Percentiles rank a stretch among this genome's conserved stretches.
Conservation (phyloP, 306 rosid genomes). For the Potentilla sterilis region DNA sequence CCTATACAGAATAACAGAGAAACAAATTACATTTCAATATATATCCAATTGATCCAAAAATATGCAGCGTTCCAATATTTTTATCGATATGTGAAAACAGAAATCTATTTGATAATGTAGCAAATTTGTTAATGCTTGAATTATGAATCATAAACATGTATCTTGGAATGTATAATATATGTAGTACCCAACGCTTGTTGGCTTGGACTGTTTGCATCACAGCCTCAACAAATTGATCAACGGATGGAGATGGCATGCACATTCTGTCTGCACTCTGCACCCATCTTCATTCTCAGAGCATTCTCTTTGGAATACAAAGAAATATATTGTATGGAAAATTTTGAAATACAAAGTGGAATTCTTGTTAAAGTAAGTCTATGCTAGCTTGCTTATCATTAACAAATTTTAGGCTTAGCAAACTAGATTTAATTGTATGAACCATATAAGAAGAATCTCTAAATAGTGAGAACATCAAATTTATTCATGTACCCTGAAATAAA, state of each 20-base stretch:
- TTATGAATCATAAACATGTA: not conserved
- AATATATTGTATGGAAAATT: not conserved
- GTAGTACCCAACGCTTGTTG: constrained; percentile 60
- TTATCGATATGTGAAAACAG: not conserved
- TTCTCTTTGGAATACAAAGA: constrained; percentile 47
- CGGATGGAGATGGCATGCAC: constrained; percentile 63
- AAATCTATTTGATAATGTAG: not conserved
- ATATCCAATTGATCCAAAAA: not conserved
- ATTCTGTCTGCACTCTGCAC: constrained; percentile 46
- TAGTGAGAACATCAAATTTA: no score
- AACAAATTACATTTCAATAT: not conserved
- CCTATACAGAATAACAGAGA: constrained; percentile 19
- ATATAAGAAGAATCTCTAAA: no score
- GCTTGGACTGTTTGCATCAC: constrained; percentile 54
- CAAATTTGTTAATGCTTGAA: not conserved
- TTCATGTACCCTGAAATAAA: no score
- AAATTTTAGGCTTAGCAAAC: no score
- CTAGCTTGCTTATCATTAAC: not conserved
- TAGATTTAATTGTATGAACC: no score
- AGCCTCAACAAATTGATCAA: constrained; percentile 53
- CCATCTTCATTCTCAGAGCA: constrained; percentile 56
- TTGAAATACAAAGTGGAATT: not conserved
- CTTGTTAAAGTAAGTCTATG: not conserved
- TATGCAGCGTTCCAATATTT: not conserved
- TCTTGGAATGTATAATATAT: no score